Evolutionary conservation across 345 rosid genomes (phyloP).

Genomic region (Microthlaspi erraticum): DNA sequence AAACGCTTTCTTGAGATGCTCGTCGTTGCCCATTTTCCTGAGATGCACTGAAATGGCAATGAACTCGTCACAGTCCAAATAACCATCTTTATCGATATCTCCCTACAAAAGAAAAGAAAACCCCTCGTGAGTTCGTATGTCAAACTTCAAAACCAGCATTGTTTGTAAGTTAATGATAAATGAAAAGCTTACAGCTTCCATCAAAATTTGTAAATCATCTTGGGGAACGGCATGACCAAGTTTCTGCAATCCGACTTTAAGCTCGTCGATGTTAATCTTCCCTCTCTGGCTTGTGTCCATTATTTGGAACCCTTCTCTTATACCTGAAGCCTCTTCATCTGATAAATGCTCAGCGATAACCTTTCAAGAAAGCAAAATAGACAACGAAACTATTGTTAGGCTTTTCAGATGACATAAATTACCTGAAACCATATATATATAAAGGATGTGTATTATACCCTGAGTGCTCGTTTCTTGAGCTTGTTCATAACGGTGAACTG

Average conservation of each 20-base stretch:
- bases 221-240: slow-evolving; percentile 81
- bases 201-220: slow-evolving; percentile 83
- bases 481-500: slow-evolving; percentile 98
- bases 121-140: slow-evolving; percentile 38
- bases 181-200: slow-evolving; percentile 85
- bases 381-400: background rate
- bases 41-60: slow-evolving; percentile 92
- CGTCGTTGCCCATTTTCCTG: slow-evolving; percentile 89
- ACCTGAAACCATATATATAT: background rate
- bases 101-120: slow-evolving; percentile 57
- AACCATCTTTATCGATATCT: slow-evolving; percentile 84
- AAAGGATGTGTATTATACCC: slow-evolving; percentile 54
- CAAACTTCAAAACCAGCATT: background rate
- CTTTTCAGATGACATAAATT: background rate
- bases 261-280: slow-evolving; percentile 83
- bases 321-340: slow-evolving; percentile 91
- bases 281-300: slow-evolving; percentile 87
- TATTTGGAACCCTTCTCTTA: slow-evolving; percentile 80
- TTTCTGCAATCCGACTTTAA: slow-evolving; percentile 73
- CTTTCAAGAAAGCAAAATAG: slow-evolving; percentile 43
- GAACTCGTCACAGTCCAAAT: slow-evolving; percentile 78
- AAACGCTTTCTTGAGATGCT: slow-evolving; percentile 88
- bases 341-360: slow-evolving; percentile 96
- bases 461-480: slow-evolving; percentile 97
- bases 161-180: background rate